A percentile compares a stretch with the other conserved stretches of the same genome.
phyloP scores from a whole-genome alignment of 495 filamentous ascomycete species.

The Trichoderma asperelloides region DNA sequence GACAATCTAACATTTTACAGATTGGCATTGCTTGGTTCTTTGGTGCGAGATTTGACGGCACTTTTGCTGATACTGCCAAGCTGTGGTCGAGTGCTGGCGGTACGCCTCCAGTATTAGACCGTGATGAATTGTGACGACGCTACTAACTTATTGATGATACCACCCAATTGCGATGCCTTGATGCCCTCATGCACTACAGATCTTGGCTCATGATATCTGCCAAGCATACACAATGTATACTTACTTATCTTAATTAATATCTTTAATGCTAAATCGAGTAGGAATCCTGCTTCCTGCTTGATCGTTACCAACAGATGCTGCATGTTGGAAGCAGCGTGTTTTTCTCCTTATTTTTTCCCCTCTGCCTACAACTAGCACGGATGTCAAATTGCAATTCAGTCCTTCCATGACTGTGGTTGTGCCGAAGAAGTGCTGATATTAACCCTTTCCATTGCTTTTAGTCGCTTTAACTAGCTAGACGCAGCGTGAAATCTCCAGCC shows the following conservation, averaged over 20 bases:
- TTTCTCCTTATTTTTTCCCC: not conserved
- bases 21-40: conserved; percentile 56
- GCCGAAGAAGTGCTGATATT: conserved; percentile 70
- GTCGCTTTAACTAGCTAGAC: not conserved
- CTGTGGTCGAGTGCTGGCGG: conserved; percentile 16
- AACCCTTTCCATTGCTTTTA: conserved; percentile 16
- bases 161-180: not conserved
- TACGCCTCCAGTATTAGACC: conserved; percentile 18
- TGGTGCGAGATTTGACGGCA: conserved; percentile 51
- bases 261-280: not conserved
- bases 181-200: not conserved
- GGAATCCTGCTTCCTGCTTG: not conserved
- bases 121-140: conserved; percentile 33
- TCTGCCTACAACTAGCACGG: conserved; percentile 56
- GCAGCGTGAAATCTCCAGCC: not conserved
- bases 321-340: not conserved
- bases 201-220: conserved; percentile 6
- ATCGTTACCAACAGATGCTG: not conserved
- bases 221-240: conserved; percentile 5
- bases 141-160: not conserved
- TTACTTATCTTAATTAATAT: not conserved
- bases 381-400: conserved; percentile 98
- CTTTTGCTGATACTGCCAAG: conserved; percentile 21
- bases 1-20: conserved; percentile 30
- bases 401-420: conserved; percentile 77